phyloP scores from a whole-genome alignment of 2,329 filamentous ascomycete genomes.

The Calycina marina region DNA sequence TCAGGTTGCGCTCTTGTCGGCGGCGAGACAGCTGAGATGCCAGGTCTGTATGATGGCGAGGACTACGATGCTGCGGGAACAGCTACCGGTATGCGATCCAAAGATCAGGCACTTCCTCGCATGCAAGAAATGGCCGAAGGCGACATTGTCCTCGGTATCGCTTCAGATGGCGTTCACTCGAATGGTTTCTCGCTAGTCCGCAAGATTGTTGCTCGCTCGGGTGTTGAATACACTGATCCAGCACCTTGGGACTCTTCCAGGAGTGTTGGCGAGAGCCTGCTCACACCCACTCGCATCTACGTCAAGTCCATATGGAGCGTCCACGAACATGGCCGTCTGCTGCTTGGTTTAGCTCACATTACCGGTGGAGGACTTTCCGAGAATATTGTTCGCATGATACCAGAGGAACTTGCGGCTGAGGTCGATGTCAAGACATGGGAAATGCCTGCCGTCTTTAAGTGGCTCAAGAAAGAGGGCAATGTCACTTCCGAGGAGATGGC shows the following conservation, averaged over 20 bases:
- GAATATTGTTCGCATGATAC: conserved; percentile 91
- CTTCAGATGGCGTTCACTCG: conserved; percentile 79
- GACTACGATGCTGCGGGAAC: conserved; percentile 91
- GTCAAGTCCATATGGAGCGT: conserved; percentile 66
- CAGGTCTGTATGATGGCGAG: conserved; percentile 68
- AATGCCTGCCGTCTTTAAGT: conserved; percentile 24
- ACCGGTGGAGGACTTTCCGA: conserved; percentile 87
- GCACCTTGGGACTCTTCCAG: conserved; percentile 60
- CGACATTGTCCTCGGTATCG: conserved; percentile 74
- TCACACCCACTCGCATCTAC: conserved; percentile 89
- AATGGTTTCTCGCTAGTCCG: conserved; percentile 97
- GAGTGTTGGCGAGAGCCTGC: conserved; percentile 59
- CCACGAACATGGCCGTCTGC: conserved; percentile 40
- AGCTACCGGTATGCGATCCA: conserved; percentile 69
- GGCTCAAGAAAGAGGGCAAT: conserved; percentile 2
- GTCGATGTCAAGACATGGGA: conserved; percentile 67
- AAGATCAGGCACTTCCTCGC: conserved; percentile 58
- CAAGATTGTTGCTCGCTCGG: conserved; percentile 63
- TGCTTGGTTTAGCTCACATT: conserved; percentile 94
- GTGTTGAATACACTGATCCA: conserved; percentile 53
- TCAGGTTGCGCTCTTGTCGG: conserved; percentile 86
- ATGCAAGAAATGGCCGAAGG: conserved; percentile 63
- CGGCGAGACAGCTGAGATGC: conserved; percentile 97
- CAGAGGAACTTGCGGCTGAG: conserved; percentile 60
- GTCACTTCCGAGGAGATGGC: conserved; percentile 57